Evolutionary conservation across 371 early-diverging fungal genomes (phyloP), one percentile per base, ranked within the genome.

Genomic region (Catenaria anguillulae): DNA sequence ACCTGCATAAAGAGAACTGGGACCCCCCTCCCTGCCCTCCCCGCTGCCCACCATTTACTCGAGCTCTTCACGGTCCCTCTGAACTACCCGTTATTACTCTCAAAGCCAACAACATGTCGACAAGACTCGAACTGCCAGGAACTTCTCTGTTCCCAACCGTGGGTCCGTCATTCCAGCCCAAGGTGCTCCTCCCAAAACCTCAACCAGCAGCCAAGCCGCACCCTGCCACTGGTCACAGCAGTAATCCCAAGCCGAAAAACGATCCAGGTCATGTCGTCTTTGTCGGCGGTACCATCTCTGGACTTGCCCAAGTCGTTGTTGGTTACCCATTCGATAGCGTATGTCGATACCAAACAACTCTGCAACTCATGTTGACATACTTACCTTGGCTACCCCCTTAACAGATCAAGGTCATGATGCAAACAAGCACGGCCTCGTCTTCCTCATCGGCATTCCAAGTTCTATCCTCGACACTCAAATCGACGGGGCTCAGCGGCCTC

Each of bases 381-480:
- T n/a, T n/a, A n/a, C n/a, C n/a, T n/a, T n/a, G n/a, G n/a, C n/a
- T n/a, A n/a, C n/a, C n/a, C n/a, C n/a, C n/a, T n/a, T n/a, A n/a
- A n/a, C n/a, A n/a, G n/a, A n/a, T 69, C 56, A 72, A 92, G 79
- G 87, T 91, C 46, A 83, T 88, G 52, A 72, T 92, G 63, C 90
- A 90, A 69, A 89, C 58, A 90, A 91, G 73, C 89, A 89, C 23
- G 83, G 84, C n/a, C 43, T 12, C 42, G 92, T 86, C 50, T 70
- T 92, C 13, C 91, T 89, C 73, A 84, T 84, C 70, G 92, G 92
- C 62, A 86, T 87, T 17, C 76, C 80, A 15, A 87, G 88, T 6
- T 92, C 92, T 4, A 67, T 92, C 66, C 77, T 83, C 60, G 92
- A 91, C n/a, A 85, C 88, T 63, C 92, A 90, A 54, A 78, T 90